A percentile compares a stretch with the other conserved stretches of the same genome.
Evolutionary conservation across 768 basidiomycete species (phyloP).

Genomic region (Botryobasidium botryosum): DNA sequence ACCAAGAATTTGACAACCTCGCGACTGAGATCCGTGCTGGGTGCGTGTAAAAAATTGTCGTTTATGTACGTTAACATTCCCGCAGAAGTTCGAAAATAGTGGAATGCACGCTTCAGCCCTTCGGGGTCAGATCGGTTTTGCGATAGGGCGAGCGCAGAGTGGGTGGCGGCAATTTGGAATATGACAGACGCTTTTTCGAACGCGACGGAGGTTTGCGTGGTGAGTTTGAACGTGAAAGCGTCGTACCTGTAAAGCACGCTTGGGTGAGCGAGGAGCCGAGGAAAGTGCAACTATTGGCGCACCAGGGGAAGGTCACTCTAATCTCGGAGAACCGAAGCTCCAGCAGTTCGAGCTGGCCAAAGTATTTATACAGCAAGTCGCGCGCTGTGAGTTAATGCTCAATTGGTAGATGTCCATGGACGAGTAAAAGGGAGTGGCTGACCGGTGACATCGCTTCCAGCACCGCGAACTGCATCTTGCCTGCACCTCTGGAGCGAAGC

Average conservation of each 20-base stretch:
- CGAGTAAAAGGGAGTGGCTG: conserved; percentile 19
- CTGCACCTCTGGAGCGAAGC: conserved; percentile 74
- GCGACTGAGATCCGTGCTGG: conserved; percentile 82
- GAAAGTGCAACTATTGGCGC: conserved; percentile 5
- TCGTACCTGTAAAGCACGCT: conserved; percentile 39
- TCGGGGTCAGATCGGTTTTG: conserved; percentile 81
- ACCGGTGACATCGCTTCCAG: conserved; percentile 94
- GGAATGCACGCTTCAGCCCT: conserved; percentile 83
- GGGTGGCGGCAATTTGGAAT: conserved; percentile 88
- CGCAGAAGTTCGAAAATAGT: conserved; percentile 75
- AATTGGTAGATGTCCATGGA: no score
- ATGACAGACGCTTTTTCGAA: conserved; percentile 97
- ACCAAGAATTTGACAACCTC: conserved; percentile 91
- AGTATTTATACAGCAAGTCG: conserved; percentile 96
- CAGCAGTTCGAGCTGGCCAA: conserved; percentile 93
- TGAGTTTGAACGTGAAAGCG: conserved; percentile 88
- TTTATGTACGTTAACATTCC: conserved; percentile 99
- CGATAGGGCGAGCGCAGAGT: conserved; percentile 75
- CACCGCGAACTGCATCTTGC: conserved; percentile 91
- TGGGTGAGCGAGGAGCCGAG: no score
- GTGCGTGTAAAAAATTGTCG: conserved; percentile 97
- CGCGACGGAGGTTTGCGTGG: conserved; percentile 88
- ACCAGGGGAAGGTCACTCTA: conserved; percentile 84
- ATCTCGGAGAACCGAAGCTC: conserved; percentile 96
- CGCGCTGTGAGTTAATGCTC: conserved; percentile 52